Base-by-base conservation (phyloP, 192 early-diverging fungal genomes). In the Gaertneriomyces semiglobifer region DNA sequence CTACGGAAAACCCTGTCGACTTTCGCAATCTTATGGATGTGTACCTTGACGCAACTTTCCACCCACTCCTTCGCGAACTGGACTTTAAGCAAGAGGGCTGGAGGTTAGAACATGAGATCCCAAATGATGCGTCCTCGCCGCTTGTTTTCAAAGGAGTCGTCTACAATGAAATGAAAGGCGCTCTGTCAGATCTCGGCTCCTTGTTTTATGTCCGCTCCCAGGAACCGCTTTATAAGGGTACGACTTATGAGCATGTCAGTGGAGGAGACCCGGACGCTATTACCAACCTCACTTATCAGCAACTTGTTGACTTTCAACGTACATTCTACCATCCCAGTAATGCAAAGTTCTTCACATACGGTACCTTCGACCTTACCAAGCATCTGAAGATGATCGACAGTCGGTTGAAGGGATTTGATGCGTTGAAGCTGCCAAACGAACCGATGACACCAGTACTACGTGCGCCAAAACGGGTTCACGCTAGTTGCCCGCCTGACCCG, bases 121-220 rank as follows among this genome's bases (percentile, higher is more conserved):
- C 86, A 40, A 73, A 77, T 18, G 87, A 92, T 74, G 66, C 77
- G 6, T 45, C 72, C 4, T 79, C 88, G 5, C 89, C 90, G 18
- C 79, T 92, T 43, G 77, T 89, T 44, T 90, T 98, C 73, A 96
- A 96, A 68, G 95, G 95, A 54, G 89, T 98, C 25, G 95, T 98
- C 19, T 98, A 93, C 70, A 98, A 98, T 71, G 95, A 98, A 66
- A 98, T 98, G 95, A 98, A 98, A 78, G 95, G 95, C 54, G 85
- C 77, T 25, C 65, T 84, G 16, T 68, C 92, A 5, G 93, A 98
- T 68, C 74, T 90, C 1, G 85, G 85, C 58, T 88, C 87, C 55
- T 72, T 96, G 53, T 95, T 91, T 66, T 85, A 86, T 39, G 81
- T 81, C 43, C 82, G 89, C 10, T 65, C 76, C 11, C 90, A 93